phyloP scores from a whole-genome alignment of 78 protist genomes.

The Monosiga brevicollis region DNA sequence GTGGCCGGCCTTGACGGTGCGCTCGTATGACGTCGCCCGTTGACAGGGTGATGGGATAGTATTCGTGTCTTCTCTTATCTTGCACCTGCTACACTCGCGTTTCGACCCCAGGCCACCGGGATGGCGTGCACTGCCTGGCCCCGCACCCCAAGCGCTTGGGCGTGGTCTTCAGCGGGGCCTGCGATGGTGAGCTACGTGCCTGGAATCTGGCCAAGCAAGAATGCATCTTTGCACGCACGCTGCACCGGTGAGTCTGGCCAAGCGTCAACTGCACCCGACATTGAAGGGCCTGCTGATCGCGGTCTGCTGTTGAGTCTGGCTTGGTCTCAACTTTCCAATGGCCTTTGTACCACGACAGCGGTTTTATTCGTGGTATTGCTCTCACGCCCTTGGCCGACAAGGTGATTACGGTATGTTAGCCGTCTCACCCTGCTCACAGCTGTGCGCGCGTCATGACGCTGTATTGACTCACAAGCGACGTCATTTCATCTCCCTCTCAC shows the following conservation, averaged over 20 bases:
- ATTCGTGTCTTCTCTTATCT: slow-evolving; percentile 15
- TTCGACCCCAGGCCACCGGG: slow-evolving; percentile 37
- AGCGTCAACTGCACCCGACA: too few species aligned
- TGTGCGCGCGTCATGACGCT: too few species aligned
- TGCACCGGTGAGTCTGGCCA: too few species aligned
- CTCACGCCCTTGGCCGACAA: slow-evolving; percentile 35
- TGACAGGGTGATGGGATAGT: slow-evolving; percentile 67
- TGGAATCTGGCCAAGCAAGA: slow-evolving; percentile 24
- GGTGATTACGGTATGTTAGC: slow-evolving; percentile 32
- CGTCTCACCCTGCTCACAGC: too few species aligned
- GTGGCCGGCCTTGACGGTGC: slow-evolving; percentile 59
- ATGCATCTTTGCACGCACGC: not conserved
- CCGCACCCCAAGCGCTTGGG: slow-evolving; percentile 23
- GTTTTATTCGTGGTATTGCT: slow-evolving; percentile 70
- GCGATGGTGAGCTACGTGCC: slow-evolving; percentile 35
- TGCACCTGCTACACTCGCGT: not conserved
- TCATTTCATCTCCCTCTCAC: too few species aligned
- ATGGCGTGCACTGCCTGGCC: slow-evolving; percentile 44
- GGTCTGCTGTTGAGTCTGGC: too few species aligned
- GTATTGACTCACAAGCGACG: too few species aligned
- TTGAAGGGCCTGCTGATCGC: too few species aligned
- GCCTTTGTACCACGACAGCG: too few species aligned
- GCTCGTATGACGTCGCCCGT: too few species aligned
- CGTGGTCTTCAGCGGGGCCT: slow-evolving; percentile 15
- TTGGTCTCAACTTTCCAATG: too few species aligned